Base-by-base conservation (phyloP, 2,329 filamentous ascomycete genomes). In the Sporothrix schenckii region DNA sequence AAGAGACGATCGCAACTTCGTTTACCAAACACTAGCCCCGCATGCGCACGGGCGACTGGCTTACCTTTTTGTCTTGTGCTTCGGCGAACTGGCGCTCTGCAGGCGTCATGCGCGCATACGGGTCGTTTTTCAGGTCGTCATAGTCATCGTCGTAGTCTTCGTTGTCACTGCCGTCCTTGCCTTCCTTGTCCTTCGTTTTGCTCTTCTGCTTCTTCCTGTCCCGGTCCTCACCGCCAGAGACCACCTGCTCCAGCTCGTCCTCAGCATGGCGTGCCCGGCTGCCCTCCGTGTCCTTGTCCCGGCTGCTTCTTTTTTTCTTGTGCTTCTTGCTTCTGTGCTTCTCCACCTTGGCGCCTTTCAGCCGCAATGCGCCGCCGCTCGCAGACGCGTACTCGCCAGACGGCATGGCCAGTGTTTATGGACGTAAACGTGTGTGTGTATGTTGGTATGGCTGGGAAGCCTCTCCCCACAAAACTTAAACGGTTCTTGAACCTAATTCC, bases 51-150 rank as follows among this genome's bases (percentile, higher is more conserved):
- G 39, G 39, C 39, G 5, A 14, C 41, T 3, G 41, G 30, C 58
- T 11, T 21, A 74, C 92, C 83, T 92, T 87, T 81, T 93, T 95
- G 79, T 88, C 86, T 79, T 91, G 88, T 76, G 87, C 86, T 81
- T 98, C 94, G 74, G 96, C 92, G 76, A 95, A 88, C 58, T 89
- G 86, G 75, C 86, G 84, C 82, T 99, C 93, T 1, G 94, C 88
- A 73, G 96, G 93, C 0, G 94, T 98, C 84, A 97, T 97, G 72
- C 78, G 79, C 16, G 72, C n/a, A 73, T 74, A 74, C 54, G 74
- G 75, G 70, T 74, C 73, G 13, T 65, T 53, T 16, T 77, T 77
- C 0, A 77, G 76, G 1, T 79, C 76, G 0, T 78, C 77, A 19
- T 80, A 79, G 39, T 65, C 52, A 2, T 70, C 63, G 27, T 30